Evolutionary conservation across 169 alveolate species (phyloP).

Genomic region (Perkinsus marinus): DNA sequence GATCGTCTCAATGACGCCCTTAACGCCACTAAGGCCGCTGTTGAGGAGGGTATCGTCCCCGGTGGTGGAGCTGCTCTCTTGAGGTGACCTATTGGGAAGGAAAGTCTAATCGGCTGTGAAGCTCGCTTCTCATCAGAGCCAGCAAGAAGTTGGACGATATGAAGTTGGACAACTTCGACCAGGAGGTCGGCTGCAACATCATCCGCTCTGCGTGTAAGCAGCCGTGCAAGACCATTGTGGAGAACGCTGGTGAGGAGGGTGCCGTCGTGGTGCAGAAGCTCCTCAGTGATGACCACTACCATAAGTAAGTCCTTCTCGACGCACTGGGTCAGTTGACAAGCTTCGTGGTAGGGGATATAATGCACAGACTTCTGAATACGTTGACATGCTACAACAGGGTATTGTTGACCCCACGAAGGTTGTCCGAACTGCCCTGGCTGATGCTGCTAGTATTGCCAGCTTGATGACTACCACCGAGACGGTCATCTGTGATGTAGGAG

Average conservation of each 20-base stretch:
- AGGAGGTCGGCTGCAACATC: slow-evolving; percentile 85
- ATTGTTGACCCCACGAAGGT: slow-evolving; percentile 98
- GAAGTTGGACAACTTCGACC: slow-evolving; percentile 70
- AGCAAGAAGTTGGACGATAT: not conserved
- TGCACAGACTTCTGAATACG: too few species aligned
- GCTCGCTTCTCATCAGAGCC: too few species aligned
- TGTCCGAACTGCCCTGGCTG: slow-evolving; percentile 93
- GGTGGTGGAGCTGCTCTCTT: slow-evolving; percentile 94
- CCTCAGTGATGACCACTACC: slow-evolving; percentile 52
- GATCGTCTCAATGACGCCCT: slow-evolving; percentile 96
- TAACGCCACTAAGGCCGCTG: slow-evolving; percentile 97
- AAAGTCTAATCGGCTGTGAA: slow-evolving; percentile 48
- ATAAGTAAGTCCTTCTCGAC: not conserved
- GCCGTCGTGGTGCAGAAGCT: slow-evolving; percentile 89
- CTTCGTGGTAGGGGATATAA: slow-evolving; percentile 66
- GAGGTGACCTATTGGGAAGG: not conserved
- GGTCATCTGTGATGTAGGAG: too few species aligned
- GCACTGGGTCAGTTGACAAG: not conserved
- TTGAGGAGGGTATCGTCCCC: slow-evolving; percentile 96
- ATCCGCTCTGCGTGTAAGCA: slow-evolving; percentile 85
- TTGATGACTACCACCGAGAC: too few species aligned
- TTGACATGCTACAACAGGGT: slow-evolving; percentile 81
- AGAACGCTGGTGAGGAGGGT: slow-evolving; percentile 97
- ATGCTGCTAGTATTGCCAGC: too few species aligned
- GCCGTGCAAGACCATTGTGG: slow-evolving; percentile 88